Evolutionary conservation across 2,329 filamentous ascomycete species (phyloP).

Genomic region (Ascochyta pisi): DNA sequence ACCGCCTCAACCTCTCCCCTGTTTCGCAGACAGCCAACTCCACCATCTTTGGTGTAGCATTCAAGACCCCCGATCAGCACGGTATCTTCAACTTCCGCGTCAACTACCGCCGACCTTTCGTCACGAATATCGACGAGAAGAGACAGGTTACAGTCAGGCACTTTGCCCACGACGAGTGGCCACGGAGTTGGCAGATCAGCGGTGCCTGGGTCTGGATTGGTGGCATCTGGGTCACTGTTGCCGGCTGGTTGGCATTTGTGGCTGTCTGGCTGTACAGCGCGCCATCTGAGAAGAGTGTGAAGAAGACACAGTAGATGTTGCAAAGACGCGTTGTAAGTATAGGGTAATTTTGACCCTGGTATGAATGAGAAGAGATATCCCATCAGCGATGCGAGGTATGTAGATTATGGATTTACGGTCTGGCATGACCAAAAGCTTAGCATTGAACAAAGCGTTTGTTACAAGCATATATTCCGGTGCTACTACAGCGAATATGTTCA

Average conservation of each 20-base stretch:
- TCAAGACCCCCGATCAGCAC: constrained; percentile 92
- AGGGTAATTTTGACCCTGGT: neutral
- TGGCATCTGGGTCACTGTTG: constrained; percentile 82
- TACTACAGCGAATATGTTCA: too few species aligned
- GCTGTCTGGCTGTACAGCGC: constrained; percentile 84
- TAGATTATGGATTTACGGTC: constrained; percentile 14
- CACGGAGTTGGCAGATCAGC: constrained; percentile 85
- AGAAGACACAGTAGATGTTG: constrained; percentile 56
- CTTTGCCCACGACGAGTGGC: constrained; percentile 97
- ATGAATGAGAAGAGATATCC: constrained; percentile 18
- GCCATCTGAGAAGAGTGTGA: constrained; percentile 59
- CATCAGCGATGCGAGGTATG: constrained; percentile 18
- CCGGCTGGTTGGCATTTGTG: constrained; percentile 85
- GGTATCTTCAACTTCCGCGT: constrained; percentile 98
- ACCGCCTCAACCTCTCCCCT: constrained; percentile 77
- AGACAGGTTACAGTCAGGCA: constrained; percentile 92
- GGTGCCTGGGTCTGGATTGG: constrained; percentile 95
- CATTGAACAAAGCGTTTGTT: constrained; percentile 15
- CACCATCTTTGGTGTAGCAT: constrained; percentile 75
- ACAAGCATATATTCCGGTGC: neutral
- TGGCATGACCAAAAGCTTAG: constrained; percentile 15
- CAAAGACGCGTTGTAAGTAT: constrained; percentile 7
- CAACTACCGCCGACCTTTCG: constrained; percentile 95
- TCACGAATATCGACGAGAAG: constrained; percentile 91
- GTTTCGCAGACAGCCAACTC: constrained; percentile 66